Conservation (phyloP, 2,329 filamentous ascomycete genomes). For the Claviceps purpurea region DNA sequence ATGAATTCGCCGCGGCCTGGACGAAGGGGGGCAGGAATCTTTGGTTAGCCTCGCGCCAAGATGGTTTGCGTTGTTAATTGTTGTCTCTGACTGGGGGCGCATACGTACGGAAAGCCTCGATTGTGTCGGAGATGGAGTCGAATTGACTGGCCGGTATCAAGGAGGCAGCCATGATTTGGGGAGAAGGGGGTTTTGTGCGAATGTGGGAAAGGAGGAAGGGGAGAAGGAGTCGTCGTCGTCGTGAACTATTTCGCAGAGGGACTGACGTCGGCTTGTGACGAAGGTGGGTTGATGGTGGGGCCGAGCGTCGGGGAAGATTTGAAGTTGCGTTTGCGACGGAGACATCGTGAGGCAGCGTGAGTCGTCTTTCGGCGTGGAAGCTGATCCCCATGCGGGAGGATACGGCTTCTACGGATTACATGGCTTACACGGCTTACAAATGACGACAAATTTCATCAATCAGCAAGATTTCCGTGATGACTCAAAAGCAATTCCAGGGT, state of each 20-base stretch:
- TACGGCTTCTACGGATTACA: too few species aligned
- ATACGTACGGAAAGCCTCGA: slow-evolving; percentile 49
- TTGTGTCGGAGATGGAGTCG: slow-evolving; percentile 51
- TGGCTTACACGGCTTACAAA: too few species aligned
- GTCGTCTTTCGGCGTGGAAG: too few species aligned
- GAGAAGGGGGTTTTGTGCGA: neutral
- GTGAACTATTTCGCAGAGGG: neutral
- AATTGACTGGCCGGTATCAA: slow-evolving; percentile 41
- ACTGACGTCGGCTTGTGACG: neutral
- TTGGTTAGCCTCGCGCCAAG: neutral
- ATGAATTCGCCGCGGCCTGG: slow-evolving; percentile 77
- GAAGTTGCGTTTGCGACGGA: too few species aligned
- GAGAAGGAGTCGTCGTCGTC: neutral
- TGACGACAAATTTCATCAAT: too few species aligned
- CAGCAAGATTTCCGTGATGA: too few species aligned
- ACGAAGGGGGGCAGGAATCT: neutral
- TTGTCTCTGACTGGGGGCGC: neutral
- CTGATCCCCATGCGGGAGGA: too few species aligned
- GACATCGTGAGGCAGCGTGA: too few species aligned
- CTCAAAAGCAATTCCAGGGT: neutral
- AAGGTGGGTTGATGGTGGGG: too few species aligned
- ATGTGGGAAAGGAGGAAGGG: neutral
- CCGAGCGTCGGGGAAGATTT: too few species aligned
- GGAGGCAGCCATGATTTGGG: slow-evolving; percentile 31
- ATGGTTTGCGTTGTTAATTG: too few species aligned